Conservation (phyloP, 176 grass and related monocot species). For the Bothriochloa decipiens region DNA sequence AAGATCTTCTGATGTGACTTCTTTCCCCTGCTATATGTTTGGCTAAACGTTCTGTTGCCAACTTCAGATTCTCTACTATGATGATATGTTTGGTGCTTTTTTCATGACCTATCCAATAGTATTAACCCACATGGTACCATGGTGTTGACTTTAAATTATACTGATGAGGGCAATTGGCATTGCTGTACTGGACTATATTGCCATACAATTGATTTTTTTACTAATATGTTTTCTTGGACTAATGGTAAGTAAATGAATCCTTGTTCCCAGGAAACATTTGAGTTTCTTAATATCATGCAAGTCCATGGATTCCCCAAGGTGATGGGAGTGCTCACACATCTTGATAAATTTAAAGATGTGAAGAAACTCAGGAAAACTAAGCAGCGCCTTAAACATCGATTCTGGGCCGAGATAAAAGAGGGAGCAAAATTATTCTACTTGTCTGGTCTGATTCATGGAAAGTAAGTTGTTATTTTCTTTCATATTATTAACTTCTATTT, state of each 20-base stretch:
- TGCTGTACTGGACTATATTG: conserved; percentile 16
- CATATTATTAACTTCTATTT: conserved; percentile 27
- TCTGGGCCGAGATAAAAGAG: conserved; percentile 93
- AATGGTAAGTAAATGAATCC: conserved; percentile 27
- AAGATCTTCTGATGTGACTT: background rate
- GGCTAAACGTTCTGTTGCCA: background rate
- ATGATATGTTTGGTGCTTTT: conserved; percentile 7
- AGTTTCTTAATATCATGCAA: conserved; percentile 99
- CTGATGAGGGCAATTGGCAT: background rate
- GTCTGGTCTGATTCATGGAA: conserved; percentile 87
- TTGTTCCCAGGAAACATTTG: conserved; percentile 89
- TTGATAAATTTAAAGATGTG: conserved; percentile 96
- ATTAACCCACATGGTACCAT: background rate
- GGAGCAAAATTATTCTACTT: conserved; percentile 97
- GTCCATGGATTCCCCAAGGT: conserved; percentile 96
- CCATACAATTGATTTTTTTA: conserved; percentile 20
- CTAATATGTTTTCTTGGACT: conserved; percentile 16
- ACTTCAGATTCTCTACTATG: background rate
- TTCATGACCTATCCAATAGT: background rate
- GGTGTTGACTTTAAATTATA: conserved; percentile 11
- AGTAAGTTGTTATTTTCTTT: conserved; percentile 64
- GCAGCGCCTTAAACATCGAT: conserved; percentile 85
- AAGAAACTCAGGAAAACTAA: conserved; percentile 98
- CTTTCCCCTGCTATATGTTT: conserved; percentile 11
- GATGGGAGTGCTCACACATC: conserved; percentile 96